Base-by-base conservation (phyloP, 2,329 filamentous ascomycete genomes). In the Huntiella omanensis region DNA sequence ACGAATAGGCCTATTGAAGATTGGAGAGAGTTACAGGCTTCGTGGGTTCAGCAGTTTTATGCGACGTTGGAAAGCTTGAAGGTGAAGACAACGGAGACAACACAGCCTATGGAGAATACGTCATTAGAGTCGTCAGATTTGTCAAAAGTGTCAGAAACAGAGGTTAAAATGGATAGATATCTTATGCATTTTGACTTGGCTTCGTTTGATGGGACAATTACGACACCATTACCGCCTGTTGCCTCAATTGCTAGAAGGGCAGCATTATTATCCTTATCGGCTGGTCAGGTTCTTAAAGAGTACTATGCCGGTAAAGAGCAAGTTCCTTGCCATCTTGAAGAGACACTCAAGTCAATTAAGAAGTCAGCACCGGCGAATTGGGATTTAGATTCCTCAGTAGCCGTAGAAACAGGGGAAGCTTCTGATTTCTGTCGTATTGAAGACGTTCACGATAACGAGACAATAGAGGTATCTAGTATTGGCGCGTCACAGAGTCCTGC, bases 401-500 rank as follows among this genome's bases (percentile, higher is more conserved):
- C 47, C 15, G 46, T 48, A 10, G 33, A 45, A 33, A 41, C 47
- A 7, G 28, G 41, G 15, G 45, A 43, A n/a, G 37, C 45, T 2
- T 38, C 45, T 22, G 49, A 50, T 28, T 48, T 41, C 39, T 38
- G 16, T 10, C 42, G 49, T 11, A 41, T 42, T 4, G 49, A 50
- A 32, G 45, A 50, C 35, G 43, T 38, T 11, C 41, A 45, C 4
- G 38, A 45, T 19, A 50, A 50, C 28, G 46, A 50, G 7, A 39
- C 49, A 2, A 33, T 48, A 12, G 49, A 50, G 34, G 45, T 43
- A 3, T 45, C 48, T 42, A 45, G 41, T 17, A 48, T 50, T 39
- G 36, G 41, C 4, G 48, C 47, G 17, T 45, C 42, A 43, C 53
- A 5, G 40, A 60, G 13, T 40, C 63, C 37, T 47, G 58, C 42